Percentiles rank a stretch among this genome's conserved stretches.
phyloP scores from a whole-genome alignment of 225 moss, liverwort and hornwort genomes.

The Ulota crispa region DNA sequence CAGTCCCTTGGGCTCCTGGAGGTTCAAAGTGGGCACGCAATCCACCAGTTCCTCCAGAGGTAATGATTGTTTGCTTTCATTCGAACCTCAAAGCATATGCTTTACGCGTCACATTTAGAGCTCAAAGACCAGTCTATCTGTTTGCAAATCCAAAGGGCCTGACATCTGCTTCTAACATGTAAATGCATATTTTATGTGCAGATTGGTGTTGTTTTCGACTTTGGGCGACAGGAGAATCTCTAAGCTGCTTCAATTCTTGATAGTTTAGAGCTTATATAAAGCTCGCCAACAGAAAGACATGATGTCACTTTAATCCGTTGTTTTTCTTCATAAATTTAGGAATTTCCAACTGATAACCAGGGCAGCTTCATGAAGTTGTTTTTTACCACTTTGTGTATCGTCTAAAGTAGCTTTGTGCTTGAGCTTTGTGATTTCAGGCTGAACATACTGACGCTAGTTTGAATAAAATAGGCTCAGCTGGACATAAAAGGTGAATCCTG shows the following conservation, averaged over 20 bases:
- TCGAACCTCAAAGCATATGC: not conserved
- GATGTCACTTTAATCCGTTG: not conserved
- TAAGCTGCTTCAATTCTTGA: constrained; percentile 24
- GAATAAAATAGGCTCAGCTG: not conserved
- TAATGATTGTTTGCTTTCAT: constrained; percentile 14
- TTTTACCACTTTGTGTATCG: not conserved
- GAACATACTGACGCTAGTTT: not conserved
- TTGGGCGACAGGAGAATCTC: constrained; percentile 45
- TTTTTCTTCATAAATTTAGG: constrained; percentile 6
- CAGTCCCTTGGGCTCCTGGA: constrained; percentile 84
- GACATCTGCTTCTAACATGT: constrained; percentile 5
- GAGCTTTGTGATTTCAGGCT: not conserved
- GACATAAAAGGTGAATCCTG: not conserved
- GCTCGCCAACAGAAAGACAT: constrained; percentile 12
- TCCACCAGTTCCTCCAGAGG: constrained; percentile 79
- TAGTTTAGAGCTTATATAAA: constrained; percentile 7
- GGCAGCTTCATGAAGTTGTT: constrained; percentile 7
- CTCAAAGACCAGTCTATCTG: not conserved
- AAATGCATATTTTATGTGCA: constrained; percentile 20
- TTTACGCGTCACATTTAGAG: not conserved
- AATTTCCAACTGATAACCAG: not conserved
- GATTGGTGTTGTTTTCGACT: constrained; percentile 43
- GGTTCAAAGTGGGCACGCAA: constrained; percentile 80
- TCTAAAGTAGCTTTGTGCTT: not conserved
- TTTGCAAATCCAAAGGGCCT: not conserved